Conservation (phyloP, 306 rosid genomes). For the Vigna angularis region DNA sequence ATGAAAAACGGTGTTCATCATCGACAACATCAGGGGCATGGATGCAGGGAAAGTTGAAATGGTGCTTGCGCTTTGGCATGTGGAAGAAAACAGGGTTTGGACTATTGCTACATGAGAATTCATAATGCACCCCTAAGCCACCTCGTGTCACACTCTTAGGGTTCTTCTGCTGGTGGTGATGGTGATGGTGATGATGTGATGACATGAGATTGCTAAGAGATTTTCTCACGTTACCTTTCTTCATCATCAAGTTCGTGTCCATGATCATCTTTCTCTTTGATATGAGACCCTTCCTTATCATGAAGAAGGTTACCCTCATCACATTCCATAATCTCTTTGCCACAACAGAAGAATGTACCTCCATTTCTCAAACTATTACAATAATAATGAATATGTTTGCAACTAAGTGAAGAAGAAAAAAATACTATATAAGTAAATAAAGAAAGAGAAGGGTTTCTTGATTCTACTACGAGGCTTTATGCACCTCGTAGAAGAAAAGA, state of each 20-base stretch:
- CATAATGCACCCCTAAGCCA: constrained; percentile 49
- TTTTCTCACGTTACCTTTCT: constrained; percentile 60
- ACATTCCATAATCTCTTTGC: constrained; percentile 59
- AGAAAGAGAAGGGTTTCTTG: constrained; percentile 45
- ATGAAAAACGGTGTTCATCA: constrained; percentile 4
- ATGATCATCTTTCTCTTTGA: constrained; percentile 64
- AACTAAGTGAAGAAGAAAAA: not conserved
- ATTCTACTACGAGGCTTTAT: constrained; percentile 51
- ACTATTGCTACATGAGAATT: constrained; percentile 61
- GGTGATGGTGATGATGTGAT: constrained; percentile 42
- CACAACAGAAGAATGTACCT: constrained; percentile 40
- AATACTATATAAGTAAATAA: no score
- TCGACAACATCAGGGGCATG: constrained; percentile 47
- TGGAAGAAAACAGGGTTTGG: constrained; percentile 57
- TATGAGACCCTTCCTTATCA: constrained; percentile 59
- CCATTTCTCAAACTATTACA: constrained; percentile 37
- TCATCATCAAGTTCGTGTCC: constrained; percentile 64
- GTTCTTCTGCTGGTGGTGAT: not conserved
- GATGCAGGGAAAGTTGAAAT: constrained; percentile 65
- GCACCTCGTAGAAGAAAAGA: constrained; percentile 58
- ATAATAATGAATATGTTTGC: not conserved
- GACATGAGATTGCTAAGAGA: constrained; percentile 55
- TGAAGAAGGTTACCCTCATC: constrained; percentile 55
- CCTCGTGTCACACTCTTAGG: constrained; percentile 42
- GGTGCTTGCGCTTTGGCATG: constrained; percentile 52